A percentile compares a stretch with the other conserved stretches of the same genome.
These are phyloP conservation scores for Tetracentron sinense DNA, from an alignment of 164 flowering plant genomes.

Conservation along the genomic window DNA sequence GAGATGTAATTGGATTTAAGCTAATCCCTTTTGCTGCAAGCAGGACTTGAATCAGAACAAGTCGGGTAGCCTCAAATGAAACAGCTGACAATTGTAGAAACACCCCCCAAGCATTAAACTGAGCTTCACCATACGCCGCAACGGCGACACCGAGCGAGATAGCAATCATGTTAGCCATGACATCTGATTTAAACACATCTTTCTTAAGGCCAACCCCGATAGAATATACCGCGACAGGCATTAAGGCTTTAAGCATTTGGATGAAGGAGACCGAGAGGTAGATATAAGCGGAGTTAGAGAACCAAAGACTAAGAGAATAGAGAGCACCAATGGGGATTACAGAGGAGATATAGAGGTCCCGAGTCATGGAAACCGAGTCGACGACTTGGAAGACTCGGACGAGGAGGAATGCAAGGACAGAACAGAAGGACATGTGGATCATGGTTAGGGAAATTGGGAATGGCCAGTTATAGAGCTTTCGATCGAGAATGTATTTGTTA, in stretches of 20 bases:
- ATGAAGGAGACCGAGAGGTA: neutral
- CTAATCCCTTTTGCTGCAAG: neutral
- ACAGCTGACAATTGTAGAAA: neutral
- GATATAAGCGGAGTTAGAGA: neutral
- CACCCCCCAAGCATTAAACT: neutral
- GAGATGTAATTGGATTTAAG: neutral
- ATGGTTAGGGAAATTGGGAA: neutral
- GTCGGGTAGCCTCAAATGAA: neutral
- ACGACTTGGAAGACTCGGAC: neutral
- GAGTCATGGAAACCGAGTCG: neutral
- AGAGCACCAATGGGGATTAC: neutral
- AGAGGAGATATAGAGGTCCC: neutral
- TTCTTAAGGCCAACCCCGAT: neutral
- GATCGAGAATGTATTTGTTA: neutral
- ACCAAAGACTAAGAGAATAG: neutral
- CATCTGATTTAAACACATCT: neutral
- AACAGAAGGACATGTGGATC: neutral
- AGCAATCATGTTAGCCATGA: neutral
- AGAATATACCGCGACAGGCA: neutral
- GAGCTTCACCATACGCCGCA: neutral
- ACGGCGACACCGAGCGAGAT: neutral
- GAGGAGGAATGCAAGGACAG: neutral
- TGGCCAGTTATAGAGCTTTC: neutral
- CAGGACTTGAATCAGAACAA: neutral
- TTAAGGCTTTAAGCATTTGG: neutral